Conservation (phyloP, 2,329 filamentous ascomycete species). For the Incumbomyces lentus region DNA sequence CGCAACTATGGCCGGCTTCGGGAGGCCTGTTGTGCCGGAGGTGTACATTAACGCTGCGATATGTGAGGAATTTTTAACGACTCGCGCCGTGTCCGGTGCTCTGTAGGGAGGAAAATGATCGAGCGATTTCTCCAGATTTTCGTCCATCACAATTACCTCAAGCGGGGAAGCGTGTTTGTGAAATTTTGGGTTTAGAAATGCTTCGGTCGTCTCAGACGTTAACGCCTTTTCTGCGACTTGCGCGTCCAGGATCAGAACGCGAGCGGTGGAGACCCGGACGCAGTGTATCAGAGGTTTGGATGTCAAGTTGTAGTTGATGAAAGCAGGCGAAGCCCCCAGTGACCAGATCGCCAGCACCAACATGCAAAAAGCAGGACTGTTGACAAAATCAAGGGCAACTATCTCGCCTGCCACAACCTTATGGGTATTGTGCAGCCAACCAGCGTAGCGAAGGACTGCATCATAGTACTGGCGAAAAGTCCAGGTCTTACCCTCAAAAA, state of each 20-base stretch:
- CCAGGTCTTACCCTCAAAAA: constrained; percentile 58
- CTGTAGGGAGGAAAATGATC: constrained; percentile 37
- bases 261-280: constrained; percentile 55
- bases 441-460: constrained; percentile 58
- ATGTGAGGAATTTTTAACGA: constrained; percentile 41
- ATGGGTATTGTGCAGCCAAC: constrained; percentile 58
- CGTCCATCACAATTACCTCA: constrained; percentile 52
- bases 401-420: constrained; percentile 61
- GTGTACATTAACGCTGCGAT: constrained; percentile 80
- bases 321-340: constrained; percentile 70
- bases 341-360: constrained; percentile 70
- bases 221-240: constrained; percentile 45
- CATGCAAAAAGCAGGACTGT: constrained; percentile 68
- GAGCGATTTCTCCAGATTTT: constrained; percentile 42
- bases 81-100: constrained; percentile 48
- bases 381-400: constrained; percentile 71
- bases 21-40: constrained; percentile 79
- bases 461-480: constrained; percentile 71
- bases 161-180: constrained; percentile 33
- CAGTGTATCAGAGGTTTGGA: constrained; percentile 65
- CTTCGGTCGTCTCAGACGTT: constrained; percentile 30
- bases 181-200: constrained; percentile 31
- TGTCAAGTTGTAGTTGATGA: constrained; percentile 74
- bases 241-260: constrained; percentile 61
- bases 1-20: constrained; percentile 61